These are phyloP conservation scores for Dryadomyces sulphureus DNA, from an alignment of 2,329 filamentous ascomycete species.

Conservation along the genomic window DNA sequence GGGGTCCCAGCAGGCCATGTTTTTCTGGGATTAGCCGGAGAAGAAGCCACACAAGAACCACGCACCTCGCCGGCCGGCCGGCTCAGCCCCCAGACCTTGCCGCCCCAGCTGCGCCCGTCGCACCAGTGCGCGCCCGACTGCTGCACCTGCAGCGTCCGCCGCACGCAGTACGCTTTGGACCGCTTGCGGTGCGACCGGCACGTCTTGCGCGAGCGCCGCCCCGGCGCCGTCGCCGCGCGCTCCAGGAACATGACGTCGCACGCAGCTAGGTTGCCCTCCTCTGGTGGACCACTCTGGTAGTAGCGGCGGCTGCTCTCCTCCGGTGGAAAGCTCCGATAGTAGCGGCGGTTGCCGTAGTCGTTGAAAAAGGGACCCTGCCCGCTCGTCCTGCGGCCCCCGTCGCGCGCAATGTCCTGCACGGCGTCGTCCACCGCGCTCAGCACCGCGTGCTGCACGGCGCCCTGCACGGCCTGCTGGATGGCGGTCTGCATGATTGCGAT, in stretches of 20 bases:
- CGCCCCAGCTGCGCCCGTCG: slow-evolving; percentile 10
- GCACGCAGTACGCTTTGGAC: neutral
- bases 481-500: neutral
- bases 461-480: neutral
- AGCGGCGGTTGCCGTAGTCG: slow-evolving; percentile 5
- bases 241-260: no score
- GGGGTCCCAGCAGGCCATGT: neutral
- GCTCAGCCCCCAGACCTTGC: slow-evolving; percentile 8
- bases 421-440: neutral
- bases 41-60: neutral
- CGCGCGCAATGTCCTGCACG: neutral
- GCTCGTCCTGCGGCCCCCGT: neutral
- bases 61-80: slow-evolving; percentile 5
- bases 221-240: no score
- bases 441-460: neutral
- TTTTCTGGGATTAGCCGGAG: neutral
- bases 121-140: slow-evolving; percentile 9
- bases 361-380: neutral
- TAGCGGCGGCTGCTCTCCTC: neutral
- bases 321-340: slow-evolving; percentile 2
- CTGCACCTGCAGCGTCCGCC: neutral
- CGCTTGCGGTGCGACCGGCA: neutral
- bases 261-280: no score
- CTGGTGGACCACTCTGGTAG: no score
- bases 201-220: no score